phyloP scores from a whole-genome alignment of 371 early-diverging fungal genomes.

The Apophysomyces ossiformis region DNA sequence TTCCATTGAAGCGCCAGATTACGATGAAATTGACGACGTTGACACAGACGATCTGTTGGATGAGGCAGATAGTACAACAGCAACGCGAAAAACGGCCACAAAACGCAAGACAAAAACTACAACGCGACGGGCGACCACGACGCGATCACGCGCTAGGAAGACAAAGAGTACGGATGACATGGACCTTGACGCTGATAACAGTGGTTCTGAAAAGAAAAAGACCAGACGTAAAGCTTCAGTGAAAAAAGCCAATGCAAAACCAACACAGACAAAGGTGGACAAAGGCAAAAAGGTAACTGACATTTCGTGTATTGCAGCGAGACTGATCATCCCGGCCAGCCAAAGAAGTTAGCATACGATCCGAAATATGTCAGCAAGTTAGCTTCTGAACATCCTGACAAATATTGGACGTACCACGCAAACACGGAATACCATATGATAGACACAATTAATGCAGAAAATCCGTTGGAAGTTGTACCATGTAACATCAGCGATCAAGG shows the following conservation, averaged over 20 bases:
- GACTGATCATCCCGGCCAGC: constrained; percentile 2
- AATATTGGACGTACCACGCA: constrained; percentile 59
- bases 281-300: constrained; percentile 20
- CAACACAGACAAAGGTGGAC: neutral
- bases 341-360: constrained; percentile 15
- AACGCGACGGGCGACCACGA: constrained; percentile 9
- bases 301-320: neutral
- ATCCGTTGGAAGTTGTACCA: constrained; percentile 60
- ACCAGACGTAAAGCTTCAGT: constrained; percentile 9
- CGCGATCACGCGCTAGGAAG: constrained; percentile 8
- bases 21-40: constrained; percentile 18
- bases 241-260: constrained; percentile 12
- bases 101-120: constrained; percentile 15
- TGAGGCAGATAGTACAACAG: constrained; percentile 4
- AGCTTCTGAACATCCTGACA: constrained; percentile 59
- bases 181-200: constrained; percentile 11
- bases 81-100: neutral
- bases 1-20: constrained; percentile 13
- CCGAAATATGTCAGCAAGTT: constrained; percentile 22
- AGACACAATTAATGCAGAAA: constrained; percentile 61
- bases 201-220: constrained; percentile 15
- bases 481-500: constrained; percentile 57
- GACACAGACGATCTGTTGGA: constrained; percentile 24
- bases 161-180: constrained; percentile 19
- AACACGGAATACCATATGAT: constrained; percentile 47